Evolutionary conservation across 441 rosid genomes (phyloP), one percentile per base, ranked within the genome.

Genomic region (Brassica balearica): DNA sequence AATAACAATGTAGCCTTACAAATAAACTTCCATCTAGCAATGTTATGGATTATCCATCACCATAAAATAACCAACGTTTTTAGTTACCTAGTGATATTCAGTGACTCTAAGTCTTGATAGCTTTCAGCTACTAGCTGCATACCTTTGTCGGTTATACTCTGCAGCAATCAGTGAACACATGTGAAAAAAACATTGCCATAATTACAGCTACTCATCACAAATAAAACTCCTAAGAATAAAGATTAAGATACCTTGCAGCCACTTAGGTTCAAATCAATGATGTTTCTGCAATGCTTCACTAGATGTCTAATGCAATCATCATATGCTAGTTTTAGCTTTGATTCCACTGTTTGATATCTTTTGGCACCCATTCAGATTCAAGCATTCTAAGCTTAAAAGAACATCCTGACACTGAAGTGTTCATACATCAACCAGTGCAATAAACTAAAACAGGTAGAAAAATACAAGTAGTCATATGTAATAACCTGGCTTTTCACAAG

Each of bases 241-340:
- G 41, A 34, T 34, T 34, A 43, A 43, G 60, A 69, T 86, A 91
- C 97, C 99, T 95, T 93, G 81, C 96, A 95, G 76, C 97, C 99
- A 78, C 97, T 95, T 73, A 93, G 75, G 84, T 95, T 91, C 87
- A 95, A 82, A 85, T 90, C 92, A 78, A 86, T 75, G 36, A 95
- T 69, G 53, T 74, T 76, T 74, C 81, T 86, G 85, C 97, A 92
- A 81, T 86, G 85, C 78, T 86, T 82, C 82, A 91, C 92, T 78
- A 95, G 81, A 85, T 89, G 91, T 81, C 83, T 79, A 51, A 91
- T 81, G 36, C 89, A 84, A 48, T 51, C 55, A 75, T 91, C 99
- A 15, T 15, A 15, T 15, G 17, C 17, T 15, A 15, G 17, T 15
- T 15, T 15, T 15, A 15, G 17, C 17, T 15, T 15, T 15, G 17